Conservation (phyloP, 768 basidiomycete genomes). For the Boletus tomentosulus region DNA sequence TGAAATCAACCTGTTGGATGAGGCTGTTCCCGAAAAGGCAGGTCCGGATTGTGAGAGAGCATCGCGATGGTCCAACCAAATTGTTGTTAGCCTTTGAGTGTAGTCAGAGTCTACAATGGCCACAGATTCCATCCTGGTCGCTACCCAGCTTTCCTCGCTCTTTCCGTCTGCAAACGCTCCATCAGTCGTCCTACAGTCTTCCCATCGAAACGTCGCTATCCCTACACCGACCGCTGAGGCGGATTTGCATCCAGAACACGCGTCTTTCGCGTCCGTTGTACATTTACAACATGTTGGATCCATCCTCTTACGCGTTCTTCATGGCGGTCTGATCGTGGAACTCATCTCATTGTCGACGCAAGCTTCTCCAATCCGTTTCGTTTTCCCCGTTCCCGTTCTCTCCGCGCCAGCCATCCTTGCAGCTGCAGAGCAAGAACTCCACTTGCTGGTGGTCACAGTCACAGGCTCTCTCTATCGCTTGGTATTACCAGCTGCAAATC, state of each 20-base stretch:
- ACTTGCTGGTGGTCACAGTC: conserved; percentile 65
- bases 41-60: neutral
- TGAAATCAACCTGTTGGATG: neutral
- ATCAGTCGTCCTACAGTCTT: conserved; percentile 54
- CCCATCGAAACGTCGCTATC: conserved; percentile 50
- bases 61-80: neutral
- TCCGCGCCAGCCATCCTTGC: conserved; percentile 63
- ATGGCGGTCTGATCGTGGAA: conserved; percentile 70
- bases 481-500: conserved; percentile 54
- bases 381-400: conserved; percentile 68
- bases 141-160: conserved; percentile 63
- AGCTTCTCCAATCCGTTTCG: conserved; percentile 66
- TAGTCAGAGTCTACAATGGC: conserved; percentile 19
- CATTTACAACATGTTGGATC: conserved; percentile 57
- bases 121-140: conserved; percentile 38
- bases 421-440: conserved; percentile 45
- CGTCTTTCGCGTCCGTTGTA: conserved; percentile 56
- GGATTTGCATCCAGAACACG: conserved; percentile 65
- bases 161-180: conserved; percentile 49
- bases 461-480: conserved; percentile 72
- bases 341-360: conserved; percentile 68
- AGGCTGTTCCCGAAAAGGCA: conserved; percentile 22
- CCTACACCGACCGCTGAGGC: conserved; percentile 37
- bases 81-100: neutral
- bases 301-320: conserved; percentile 69